A percentile compares a stretch with the other conserved stretches of the same genome.
Evolutionary conservation across 2,329 filamentous ascomycete species (phyloP).

Genomic region (Ophiostoma sp.): DNA sequence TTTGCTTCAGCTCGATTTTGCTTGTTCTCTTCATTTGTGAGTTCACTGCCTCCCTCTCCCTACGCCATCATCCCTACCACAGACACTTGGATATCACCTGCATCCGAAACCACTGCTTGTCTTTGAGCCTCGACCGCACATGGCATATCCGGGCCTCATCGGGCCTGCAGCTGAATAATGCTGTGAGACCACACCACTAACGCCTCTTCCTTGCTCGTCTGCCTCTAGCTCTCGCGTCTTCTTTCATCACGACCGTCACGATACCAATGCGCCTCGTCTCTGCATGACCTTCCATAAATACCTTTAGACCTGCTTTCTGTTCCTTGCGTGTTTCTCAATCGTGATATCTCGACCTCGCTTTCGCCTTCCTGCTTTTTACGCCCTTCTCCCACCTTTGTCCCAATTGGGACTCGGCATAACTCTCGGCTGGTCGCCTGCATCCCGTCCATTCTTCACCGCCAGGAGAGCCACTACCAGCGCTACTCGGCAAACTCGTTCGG

Average conservation of each 20-base stretch:
- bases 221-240: slow-evolving; percentile 16
- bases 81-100: neutral
- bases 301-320: slow-evolving; percentile 19
- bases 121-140: neutral
- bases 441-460: neutral
- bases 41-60: neutral
- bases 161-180: slow-evolving; percentile 17
- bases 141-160: slow-evolving; percentile 14
- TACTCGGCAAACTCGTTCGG: neutral
- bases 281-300: slow-evolving; percentile 21
- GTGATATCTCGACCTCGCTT: neutral
- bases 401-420: neutral
- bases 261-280: slow-evolving; percentile 17
- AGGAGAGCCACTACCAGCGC: neutral
- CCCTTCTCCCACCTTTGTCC: neutral
- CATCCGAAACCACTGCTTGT: neutral
- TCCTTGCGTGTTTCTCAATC: slow-evolving; percentile 1
- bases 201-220: slow-evolving; percentile 16
- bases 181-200: slow-evolving; percentile 21
- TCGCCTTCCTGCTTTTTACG: neutral
- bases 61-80: neutral
- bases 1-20: neutral
- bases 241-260: slow-evolving; percentile 22
- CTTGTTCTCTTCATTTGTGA: neutral
- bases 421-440: neutral